Evolutionary conservation across 345 rosid species (phyloP).

Genomic region (Turnera subulata): DNA sequence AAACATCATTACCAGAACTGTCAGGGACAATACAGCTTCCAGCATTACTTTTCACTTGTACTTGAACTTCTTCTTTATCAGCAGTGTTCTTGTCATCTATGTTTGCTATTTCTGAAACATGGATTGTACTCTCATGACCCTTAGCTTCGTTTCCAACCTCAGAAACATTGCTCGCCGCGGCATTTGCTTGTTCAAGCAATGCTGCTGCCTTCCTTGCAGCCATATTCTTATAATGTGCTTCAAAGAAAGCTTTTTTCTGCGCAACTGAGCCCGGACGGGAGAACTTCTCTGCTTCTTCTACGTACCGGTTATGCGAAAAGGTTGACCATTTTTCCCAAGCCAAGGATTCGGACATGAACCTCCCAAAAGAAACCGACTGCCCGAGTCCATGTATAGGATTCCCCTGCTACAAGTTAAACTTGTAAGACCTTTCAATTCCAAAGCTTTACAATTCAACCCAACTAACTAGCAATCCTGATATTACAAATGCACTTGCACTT

Average conservation of each 20-base stretch:
- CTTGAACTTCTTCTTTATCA: conserved; percentile 13
- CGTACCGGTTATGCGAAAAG: conserved; percentile 34
- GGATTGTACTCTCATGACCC: background rate
- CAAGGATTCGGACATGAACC: conserved; percentile 37
- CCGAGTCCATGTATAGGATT: conserved; percentile 28
- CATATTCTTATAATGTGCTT: conserved; percentile 38
- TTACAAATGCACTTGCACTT: no score
- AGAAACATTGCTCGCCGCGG: conserved; percentile 8
- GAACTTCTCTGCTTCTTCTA: conserved; percentile 45
- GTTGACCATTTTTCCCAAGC: conserved; percentile 49
- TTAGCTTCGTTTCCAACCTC: background rate
- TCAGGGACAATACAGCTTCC: conserved; percentile 13
- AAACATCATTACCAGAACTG: no score
- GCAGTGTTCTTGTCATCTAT: background rate
- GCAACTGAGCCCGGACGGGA: conserved; percentile 48
- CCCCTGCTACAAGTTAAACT: conserved; percentile 17
- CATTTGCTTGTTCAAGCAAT: conserved; percentile 29
- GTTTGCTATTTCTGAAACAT: background rate
- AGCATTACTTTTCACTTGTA: background rate
- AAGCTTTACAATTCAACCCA: no score
- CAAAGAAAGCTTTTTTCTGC: conserved; percentile 49
- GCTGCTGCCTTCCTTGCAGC: conserved; percentile 47
- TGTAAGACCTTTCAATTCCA: no score
- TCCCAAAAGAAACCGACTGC: conserved; percentile 43
- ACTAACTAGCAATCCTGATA: no score